These are phyloP conservation scores for Betula pendula DNA, from an alignment of 306 rosid species.

Conservation along the genomic window DNA sequence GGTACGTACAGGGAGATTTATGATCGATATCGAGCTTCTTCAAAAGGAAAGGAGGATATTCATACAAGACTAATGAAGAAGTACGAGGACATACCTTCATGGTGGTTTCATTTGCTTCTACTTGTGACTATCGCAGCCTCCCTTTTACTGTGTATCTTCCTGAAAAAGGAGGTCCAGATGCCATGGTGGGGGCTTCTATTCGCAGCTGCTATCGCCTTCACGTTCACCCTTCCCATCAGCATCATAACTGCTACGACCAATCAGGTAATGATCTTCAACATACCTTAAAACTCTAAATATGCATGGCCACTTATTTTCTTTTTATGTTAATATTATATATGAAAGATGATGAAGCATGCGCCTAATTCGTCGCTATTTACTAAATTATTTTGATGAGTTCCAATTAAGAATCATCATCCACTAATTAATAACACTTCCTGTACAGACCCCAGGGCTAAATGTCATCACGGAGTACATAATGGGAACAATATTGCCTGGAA, in stretches of 20 bases:
- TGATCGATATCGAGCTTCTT: conserved; percentile 61
- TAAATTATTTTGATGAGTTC: no score
- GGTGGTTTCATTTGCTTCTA: conserved; percentile 81
- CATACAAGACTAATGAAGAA: conserved; percentile 74
- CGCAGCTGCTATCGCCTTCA: conserved; percentile 34
- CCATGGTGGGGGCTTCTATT: conserved; percentile 45
- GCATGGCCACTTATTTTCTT: no score
- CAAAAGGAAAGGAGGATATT: conserved; percentile 60
- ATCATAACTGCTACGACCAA: conserved; percentile 9
- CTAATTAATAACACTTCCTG: conserved; percentile 38
- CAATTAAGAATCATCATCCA: conserved; percentile 45
- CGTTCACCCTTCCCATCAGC: conserved; percentile 24
- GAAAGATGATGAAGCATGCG: no score
- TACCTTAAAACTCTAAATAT: no score
- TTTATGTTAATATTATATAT: no score
- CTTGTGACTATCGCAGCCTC: conserved; percentile 49
- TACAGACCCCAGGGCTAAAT: conserved; percentile 76
- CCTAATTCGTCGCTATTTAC: no score
- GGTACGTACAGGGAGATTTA: conserved; percentile 64
- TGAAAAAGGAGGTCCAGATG: conserved; percentile 36
- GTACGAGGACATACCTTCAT: conserved; percentile 78
- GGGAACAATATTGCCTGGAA: conserved; percentile 69
- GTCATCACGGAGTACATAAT: conserved; percentile 77
- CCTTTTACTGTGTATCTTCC: conserved; percentile 51
- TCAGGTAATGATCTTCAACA: neutral